Percentiles rank a stretch among this genome's conserved stretches.
phyloP scores from a whole-genome alignment of 2,329 filamentous ascomycete genomes.

The Aspergillus pseudonomiae region DNA sequence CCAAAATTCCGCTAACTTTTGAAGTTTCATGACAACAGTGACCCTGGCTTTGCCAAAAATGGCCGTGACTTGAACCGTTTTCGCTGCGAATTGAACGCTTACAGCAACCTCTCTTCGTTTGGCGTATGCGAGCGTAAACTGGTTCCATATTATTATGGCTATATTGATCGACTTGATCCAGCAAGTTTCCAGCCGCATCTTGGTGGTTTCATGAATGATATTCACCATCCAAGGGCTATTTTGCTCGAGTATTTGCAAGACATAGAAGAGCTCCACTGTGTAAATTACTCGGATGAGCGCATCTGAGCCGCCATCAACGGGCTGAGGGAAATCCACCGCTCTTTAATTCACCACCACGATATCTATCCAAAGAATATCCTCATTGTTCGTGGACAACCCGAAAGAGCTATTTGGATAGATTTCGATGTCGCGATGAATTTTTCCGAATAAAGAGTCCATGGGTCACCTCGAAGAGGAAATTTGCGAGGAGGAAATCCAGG shows the following conservation, averaged over 20 bases:
- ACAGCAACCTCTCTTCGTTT: constrained; percentile 16
- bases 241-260: not conserved
- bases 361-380: not conserved
- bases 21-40: constrained; percentile 21
- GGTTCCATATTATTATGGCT: constrained; percentile 16
- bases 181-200: constrained; percentile 10
- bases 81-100: constrained; percentile 24
- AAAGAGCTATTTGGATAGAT: not conserved
- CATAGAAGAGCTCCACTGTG: not conserved
- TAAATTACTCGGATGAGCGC: not conserved
- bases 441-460: not conserved
- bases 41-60: constrained; percentile 18
- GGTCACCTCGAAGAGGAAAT: no score
- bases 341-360: not conserved
- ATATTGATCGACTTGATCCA: constrained; percentile 8
- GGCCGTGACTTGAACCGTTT: constrained; percentile 24
- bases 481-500: not conserved
- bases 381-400: not conserved
- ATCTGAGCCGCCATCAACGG: not conserved
- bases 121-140: constrained; percentile 18
- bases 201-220: constrained; percentile 9
- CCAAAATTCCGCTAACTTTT: no score
- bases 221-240: not conserved
- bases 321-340: not conserved
- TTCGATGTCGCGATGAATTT: not conserved